Evolutionary conservation across 1,139 yeast genomes (phyloP).

Genomic region (Taiozyma sp.): DNA sequence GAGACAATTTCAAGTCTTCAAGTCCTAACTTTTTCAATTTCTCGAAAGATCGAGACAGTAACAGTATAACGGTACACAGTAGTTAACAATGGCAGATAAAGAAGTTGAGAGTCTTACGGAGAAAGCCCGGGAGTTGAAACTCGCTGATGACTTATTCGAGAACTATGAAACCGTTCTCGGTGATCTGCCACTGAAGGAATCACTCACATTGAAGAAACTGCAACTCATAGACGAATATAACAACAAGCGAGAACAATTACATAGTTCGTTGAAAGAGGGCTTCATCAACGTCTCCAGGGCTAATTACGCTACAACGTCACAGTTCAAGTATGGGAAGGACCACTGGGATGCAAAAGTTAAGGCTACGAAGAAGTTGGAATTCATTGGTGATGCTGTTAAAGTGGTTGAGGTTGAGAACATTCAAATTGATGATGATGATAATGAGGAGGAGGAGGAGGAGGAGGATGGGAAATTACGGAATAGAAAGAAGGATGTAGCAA

Average conservation of each 20-base stretch:
- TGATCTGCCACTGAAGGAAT: constrained; percentile 1
- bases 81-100: not conserved
- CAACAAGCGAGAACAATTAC: constrained; percentile 1
- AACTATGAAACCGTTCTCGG: constrained; percentile 1
- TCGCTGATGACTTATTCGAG: constrained; percentile 18
- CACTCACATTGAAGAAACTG: constrained; percentile 7
- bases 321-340: constrained; percentile 23
- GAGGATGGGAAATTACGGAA: constrained; percentile 1
- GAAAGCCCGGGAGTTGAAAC: not conserved
- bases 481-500: not conserved
- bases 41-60: no score
- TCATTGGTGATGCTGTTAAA: constrained; percentile 1
- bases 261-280: constrained; percentile 18
- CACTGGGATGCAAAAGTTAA: constrained; percentile 26
- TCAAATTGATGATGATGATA: not conserved
- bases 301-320: constrained; percentile 20
- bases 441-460: not conserved
- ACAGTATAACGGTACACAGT: no score
- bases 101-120: not conserved
- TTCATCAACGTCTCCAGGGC: constrained; percentile 28
- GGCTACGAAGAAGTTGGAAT: constrained; percentile 17
- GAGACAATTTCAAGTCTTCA: no score
- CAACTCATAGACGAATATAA: constrained; percentile 13
- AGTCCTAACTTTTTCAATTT: no score
- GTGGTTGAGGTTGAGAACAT: not conserved